Evolutionary conservation across 257 asterid genomes (phyloP), one percentile per base, ranked within the genome.

Genomic region (Ilex asprella): DNA sequence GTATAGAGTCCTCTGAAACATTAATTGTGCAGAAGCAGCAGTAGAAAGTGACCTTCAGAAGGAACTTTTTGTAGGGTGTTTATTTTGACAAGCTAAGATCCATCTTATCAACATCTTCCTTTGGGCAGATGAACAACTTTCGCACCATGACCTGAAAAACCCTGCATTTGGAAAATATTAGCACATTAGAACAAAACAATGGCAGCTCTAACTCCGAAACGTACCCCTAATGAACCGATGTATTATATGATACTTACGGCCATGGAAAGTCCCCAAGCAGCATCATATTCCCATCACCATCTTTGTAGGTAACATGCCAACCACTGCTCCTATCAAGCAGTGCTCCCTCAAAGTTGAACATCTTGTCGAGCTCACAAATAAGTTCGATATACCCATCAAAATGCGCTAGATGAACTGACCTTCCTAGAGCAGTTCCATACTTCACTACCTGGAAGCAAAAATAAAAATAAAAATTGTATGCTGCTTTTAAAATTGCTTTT

Each of bases 381-480:
- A 64, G 69, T 43, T 64, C 69, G 1, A 11, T 31, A 14, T 64
- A 41, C 12, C 69, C 55, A 14, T 43, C 43, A 46, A 64, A 39
- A 56, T 31, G 69, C 4, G 69, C 30, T n/a, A 64, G 54, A 16
- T 39, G n/a, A 3, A 64, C 14, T n/a, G 68, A 64, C 41, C 69
- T 64, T 43, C 69, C 69, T 12, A 64, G 55, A 31, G 62, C 69
- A 39, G 62, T 39, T 55, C 69, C 62, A 64, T 55, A 39, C 56
- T 55, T 64, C 16, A 54, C 9, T 64, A 64, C 55, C 69, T 64
- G 44, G 10, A 8, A 47, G 49, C 39, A 30, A 61, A 35, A 35
- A 35, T 0, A 35, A 21, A 21, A 21, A n/a, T n/a, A n/a, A 21
- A 21, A 21, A 21, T 21, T 35, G 8, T 35, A 35, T 35, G 41